Evolutionary conservation across 2,329 filamentous ascomycete genomes (phyloP).

Genomic region (Cadophora sp.): DNA sequence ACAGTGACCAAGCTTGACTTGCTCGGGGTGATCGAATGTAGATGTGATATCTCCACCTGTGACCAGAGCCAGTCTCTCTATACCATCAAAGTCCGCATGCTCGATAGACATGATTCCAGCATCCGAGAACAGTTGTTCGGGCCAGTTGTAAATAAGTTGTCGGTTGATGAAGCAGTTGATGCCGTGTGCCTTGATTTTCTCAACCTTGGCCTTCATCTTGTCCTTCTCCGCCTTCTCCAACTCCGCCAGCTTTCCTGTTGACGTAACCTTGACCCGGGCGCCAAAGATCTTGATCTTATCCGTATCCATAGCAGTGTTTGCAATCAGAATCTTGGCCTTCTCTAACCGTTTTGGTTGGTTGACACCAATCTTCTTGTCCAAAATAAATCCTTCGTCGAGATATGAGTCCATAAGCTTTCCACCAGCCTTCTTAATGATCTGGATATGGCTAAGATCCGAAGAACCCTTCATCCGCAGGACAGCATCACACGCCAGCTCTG

Average conservation of each 20-base stretch:
- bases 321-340: constrained; percentile 97
- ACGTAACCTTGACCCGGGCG: constrained; percentile 93
- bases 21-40: constrained; percentile 97
- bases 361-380: constrained; percentile 98
- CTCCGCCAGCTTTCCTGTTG: constrained; percentile 96
- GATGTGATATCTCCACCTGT: constrained; percentile 97
- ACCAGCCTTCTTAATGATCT: constrained; percentile 99
- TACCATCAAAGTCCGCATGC: constrained; percentile 98
- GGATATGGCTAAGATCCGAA: constrained; percentile 94
- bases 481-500: constrained; percentile 87
- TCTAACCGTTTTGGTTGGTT: constrained; percentile 98
- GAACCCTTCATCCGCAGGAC: constrained; percentile 89
- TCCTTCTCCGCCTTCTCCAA: constrained; percentile 97
- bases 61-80: constrained; percentile 91
- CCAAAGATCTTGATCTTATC: constrained; percentile 99
- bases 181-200: constrained; percentile 97
- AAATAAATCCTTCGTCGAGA: constrained; percentile 95
- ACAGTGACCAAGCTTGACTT: constrained; percentile 94
- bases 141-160: constrained; percentile 99
- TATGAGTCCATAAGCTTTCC: constrained; percentile 98
- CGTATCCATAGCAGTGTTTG: constrained; percentile 99
- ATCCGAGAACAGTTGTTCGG: constrained; percentile 97
- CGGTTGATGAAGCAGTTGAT: constrained; percentile 99
- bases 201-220: constrained; percentile 99
- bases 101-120: constrained; percentile 98